phyloP scores from a whole-genome alignment of 345 rosid species.

The Lepidium aucheri region DNA sequence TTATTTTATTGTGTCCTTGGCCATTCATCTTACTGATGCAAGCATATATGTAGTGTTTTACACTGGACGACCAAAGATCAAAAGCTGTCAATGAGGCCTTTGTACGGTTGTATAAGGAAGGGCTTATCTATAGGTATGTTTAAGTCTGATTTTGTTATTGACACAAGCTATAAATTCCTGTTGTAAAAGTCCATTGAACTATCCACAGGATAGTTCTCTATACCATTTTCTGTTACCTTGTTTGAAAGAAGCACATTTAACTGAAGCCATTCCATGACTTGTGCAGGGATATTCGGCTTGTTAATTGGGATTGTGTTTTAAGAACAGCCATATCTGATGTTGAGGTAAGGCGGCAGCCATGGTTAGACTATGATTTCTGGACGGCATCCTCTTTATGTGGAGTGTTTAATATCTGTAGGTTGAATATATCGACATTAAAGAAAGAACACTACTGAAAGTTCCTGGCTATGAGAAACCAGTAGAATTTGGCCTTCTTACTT shows the following conservation, averaged over 20 bases:
- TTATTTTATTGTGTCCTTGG: not conserved
- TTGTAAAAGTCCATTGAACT: too few species aligned
- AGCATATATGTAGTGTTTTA: conserved; percentile 57
- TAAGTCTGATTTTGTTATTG: not conserved
- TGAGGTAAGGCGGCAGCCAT: conserved; percentile 45
- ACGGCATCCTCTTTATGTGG: conserved; percentile 10
- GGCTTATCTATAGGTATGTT: conserved; percentile 78
- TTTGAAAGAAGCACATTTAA: not conserved
- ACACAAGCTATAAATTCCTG: not conserved
- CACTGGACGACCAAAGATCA: conserved; percentile 91
- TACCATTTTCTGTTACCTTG: not conserved
- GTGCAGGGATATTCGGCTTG: conserved; percentile 72
- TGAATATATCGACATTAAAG: conserved; percentile 70
- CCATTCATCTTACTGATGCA: conserved; percentile 1
- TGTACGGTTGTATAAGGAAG: conserved; percentile 59
- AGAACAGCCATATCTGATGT: conserved; percentile 86
- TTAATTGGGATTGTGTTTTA: conserved; percentile 85
- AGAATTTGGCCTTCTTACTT: conserved; percentile 87
- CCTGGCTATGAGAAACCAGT: conserved; percentile 85
- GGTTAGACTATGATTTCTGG: conserved; percentile 5
- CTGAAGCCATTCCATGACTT: conserved; percentile 5
- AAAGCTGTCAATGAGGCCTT: conserved; percentile 87
- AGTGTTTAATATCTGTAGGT: conserved; percentile 47
- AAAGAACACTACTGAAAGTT: conserved; percentile 46
- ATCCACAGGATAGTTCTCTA: too few species aligned